Evolutionary conservation across 2,329 filamentous ascomycete genomes (phyloP).

Genomic region (Aureobasidium namibiae): DNA sequence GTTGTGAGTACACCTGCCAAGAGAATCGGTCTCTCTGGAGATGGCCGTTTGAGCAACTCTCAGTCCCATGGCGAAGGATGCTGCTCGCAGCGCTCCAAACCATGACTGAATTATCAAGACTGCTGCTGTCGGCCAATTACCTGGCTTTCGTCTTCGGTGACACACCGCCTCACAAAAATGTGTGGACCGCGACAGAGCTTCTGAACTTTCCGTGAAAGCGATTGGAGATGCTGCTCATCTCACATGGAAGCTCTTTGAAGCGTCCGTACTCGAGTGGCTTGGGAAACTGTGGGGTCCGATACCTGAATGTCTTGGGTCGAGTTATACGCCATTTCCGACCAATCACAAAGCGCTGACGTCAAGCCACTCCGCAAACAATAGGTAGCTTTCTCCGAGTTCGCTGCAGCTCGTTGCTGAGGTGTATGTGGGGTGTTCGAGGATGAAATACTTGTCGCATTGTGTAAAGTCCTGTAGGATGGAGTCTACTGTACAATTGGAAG

Average conservation of each 20-base stretch:
- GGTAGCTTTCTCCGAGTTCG: conserved; percentile 9
- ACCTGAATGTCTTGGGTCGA: conserved; percentile 2
- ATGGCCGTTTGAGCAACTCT: neutral
- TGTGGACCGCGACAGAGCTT: neutral
- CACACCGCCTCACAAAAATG: neutral
- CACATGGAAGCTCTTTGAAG: neutral
- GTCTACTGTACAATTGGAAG: neutral
- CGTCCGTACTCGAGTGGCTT: neutral
- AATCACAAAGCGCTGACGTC: neutral
- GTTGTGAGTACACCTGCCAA: neutral
- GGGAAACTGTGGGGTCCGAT: neutral
- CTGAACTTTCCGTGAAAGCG: too few species aligned
- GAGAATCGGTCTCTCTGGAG: neutral
- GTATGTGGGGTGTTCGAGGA: neutral
- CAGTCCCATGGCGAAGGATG: neutral
- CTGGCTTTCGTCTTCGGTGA: neutral
- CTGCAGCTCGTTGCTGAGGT: neutral
- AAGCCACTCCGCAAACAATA: conserved; percentile 5
- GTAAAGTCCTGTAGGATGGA: neutral
- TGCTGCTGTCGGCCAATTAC: too few species aligned
- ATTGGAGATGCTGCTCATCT: neutral
- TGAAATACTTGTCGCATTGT: neutral
- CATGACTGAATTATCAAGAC: too few species aligned
- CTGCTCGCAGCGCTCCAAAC: neutral
- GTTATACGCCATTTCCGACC: conserved; percentile 8